These are phyloP conservation scores for Rubia yunnanensis DNA, from an alignment of 257 asterid species.

Conservation along the genomic window DNA sequence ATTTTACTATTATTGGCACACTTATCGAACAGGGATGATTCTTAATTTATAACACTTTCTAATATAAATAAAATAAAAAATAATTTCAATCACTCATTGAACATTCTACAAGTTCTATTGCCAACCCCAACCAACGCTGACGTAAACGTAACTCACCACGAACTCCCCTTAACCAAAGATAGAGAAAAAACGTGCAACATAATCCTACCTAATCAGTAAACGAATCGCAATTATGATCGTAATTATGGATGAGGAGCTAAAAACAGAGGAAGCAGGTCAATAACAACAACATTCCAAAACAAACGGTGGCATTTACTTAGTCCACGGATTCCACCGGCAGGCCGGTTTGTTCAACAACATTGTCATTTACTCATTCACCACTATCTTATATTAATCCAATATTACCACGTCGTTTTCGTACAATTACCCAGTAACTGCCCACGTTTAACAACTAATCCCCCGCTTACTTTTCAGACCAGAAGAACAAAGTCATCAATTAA, in stretches of 20 bases:
- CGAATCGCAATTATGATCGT: too few species aligned
- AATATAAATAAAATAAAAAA: too few species aligned
- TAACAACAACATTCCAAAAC: not conserved
- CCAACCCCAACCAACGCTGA: too few species aligned
- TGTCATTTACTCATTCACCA: not conserved
- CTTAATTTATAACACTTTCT: too few species aligned
- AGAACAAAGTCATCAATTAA: not conserved
- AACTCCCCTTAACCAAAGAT: not conserved
- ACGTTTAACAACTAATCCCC: not conserved
- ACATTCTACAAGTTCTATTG: too few species aligned
- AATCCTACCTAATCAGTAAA: not conserved
- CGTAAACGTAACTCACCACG: too few species aligned
- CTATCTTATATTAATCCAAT: not conserved
- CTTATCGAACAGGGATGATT: too few species aligned
- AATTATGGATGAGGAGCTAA: not conserved
- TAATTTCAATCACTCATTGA: too few species aligned
- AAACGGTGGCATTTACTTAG: not conserved
- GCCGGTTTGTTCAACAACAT: conserved; percentile 4
- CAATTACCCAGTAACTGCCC: not conserved
- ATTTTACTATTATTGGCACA: too few species aligned
- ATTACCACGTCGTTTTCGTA: not conserved
- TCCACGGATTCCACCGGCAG: not conserved
- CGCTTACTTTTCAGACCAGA: not conserved
- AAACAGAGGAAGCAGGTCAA: not conserved
- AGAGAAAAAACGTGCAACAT: not conserved